Evolutionary conservation across 495 filamentous ascomycete species (phyloP), one percentile per base, ranked within the genome.

Genomic region (Endocarpon pusillum): DNA sequence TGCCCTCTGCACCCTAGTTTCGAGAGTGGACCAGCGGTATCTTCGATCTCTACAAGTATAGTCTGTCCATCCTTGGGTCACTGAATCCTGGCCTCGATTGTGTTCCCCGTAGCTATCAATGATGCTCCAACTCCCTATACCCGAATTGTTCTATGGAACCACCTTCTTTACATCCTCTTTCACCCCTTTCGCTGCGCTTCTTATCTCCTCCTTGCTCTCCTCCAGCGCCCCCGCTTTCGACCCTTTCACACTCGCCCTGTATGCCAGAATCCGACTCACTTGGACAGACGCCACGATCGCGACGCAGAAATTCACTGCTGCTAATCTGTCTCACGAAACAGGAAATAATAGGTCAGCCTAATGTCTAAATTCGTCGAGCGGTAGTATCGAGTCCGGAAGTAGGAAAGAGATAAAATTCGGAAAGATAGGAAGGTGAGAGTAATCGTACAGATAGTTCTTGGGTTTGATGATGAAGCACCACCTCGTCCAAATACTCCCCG

Each of bases 381-480:
- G n/a, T n/a, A n/a, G n/a, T n/a, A n/a, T n/a, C 8, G 23, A 12
- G 23, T 8, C 8, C 12, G 23, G 23, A 12, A 25, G 23, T 8
- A 25, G 12, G 5, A 31, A 31, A 31, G 28, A 31, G 12, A n/a
- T n/a, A n/a, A n/a, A n/a, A n/a, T n/a, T n/a, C n/a, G n/a, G n/a
- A 21, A n/a, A 10, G 14, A 7, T 14, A 30, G 11, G 21, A 6
- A 31, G 18, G 6, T 32, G n/a, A 15, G 11, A 28, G 19, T 34
- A 33, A 22, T 43, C 76, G 22, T 60, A 87, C 82, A 92, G 74
- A 40, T 78, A 61, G 63, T 97, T 97, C 51, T 70, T 70, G 38
- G 89, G 89, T 53, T 75, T 85, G 60, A 97, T 97, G 51, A 97
- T 78, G 54, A 94, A 66, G 64, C 89, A 97, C 89, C 89, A 97